Evolutionary conservation across 2,329 filamentous ascomycete species (phyloP).

Genomic region (Fusarium napiforme): DNA sequence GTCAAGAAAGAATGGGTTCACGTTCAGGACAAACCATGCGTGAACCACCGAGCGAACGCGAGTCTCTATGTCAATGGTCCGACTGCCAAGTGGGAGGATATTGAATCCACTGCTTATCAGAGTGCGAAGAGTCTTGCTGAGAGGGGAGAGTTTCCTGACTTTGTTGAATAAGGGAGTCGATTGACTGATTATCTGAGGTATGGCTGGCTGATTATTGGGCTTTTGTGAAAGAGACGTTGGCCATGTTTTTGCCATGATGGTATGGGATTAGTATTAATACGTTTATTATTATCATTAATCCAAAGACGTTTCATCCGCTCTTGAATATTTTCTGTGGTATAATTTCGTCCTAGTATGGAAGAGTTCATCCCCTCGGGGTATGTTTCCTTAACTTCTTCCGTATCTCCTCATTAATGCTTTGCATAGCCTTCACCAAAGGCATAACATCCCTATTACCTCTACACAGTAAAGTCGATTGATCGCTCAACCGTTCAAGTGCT

Average conservation of each 20-base stretch:
- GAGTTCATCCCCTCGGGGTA: neutral
- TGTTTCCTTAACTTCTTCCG: constrained; percentile 15
- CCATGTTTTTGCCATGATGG: neutral
- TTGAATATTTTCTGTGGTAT: neutral
- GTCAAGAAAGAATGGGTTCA: constrained; percentile 26
- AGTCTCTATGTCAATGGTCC: neutral
- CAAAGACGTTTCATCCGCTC: neutral
- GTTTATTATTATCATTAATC: neutral
- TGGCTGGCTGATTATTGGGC: neutral
- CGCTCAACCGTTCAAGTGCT: constrained; percentile 31
- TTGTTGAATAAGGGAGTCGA: neutral
- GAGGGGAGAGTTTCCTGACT: neutral
- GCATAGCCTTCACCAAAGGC: constrained; percentile 44
- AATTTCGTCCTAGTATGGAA: neutral
- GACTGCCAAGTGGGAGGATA: constrained; percentile 11
- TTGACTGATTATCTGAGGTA: neutral
- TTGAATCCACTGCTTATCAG: constrained; percentile 21
- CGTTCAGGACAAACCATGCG: constrained; percentile 14
- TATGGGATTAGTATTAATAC: neutral
- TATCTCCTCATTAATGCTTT: constrained; percentile 42
- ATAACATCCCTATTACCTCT: constrained; percentile 42
- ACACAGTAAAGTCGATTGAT: constrained; percentile 30
- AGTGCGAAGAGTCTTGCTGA: constrained; percentile 6
- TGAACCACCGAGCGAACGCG: neutral
- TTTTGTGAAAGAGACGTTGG: neutral